A percentile compares a stretch with the other conserved stretches of the same genome.
phyloP scores from a whole-genome alignment of 495 filamentous ascomycete species.

The Xylaria acuta region DNA sequence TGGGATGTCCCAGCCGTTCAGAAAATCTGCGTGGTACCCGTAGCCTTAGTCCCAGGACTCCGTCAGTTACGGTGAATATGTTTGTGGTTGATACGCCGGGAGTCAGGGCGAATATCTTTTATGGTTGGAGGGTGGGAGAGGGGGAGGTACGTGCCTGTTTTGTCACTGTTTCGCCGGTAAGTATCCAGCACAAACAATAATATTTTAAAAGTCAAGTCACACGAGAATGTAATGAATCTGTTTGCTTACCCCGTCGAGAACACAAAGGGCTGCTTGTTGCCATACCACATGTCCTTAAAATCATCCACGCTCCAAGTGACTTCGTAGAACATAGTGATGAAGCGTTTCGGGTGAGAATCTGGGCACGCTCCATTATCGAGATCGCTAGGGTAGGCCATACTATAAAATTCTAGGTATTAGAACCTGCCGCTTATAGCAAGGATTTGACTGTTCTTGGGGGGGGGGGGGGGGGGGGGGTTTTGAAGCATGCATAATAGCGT shows the following conservation, averaged over 20 bases:
- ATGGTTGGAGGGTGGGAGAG: too few relatives aligned
- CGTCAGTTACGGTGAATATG: too few relatives aligned
- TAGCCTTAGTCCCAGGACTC: constrained; percentile 26
- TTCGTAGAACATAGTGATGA: constrained; percentile 68
- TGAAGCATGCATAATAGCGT: background rate
- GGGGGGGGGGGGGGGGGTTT: too few relatives aligned
- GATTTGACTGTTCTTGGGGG: background rate
- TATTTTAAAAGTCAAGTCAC: background rate
- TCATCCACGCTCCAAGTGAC: constrained; percentile 63
- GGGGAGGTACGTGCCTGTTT: too few relatives aligned
- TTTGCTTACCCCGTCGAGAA: constrained; percentile 47
- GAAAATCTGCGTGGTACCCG: constrained; percentile 64
- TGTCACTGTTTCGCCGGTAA: constrained; percentile 35
- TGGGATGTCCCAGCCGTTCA: constrained; percentile 69
- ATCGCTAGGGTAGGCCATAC: constrained; percentile 59
- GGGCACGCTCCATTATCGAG: constrained; percentile 59
- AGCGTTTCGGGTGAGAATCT: constrained; percentile 58
- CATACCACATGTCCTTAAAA: constrained; percentile 61
- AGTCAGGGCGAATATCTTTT: too few relatives aligned
- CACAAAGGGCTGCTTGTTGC: constrained; percentile 62
- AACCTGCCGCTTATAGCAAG: background rate
- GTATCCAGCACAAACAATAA: background rate
- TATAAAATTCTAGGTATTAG: background rate
- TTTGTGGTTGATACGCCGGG: too few relatives aligned
- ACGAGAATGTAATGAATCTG: background rate